Evolutionary conservation across 2,329 filamentous ascomycete species (phyloP).

Genomic region (Diaporthe ilicicola): DNA sequence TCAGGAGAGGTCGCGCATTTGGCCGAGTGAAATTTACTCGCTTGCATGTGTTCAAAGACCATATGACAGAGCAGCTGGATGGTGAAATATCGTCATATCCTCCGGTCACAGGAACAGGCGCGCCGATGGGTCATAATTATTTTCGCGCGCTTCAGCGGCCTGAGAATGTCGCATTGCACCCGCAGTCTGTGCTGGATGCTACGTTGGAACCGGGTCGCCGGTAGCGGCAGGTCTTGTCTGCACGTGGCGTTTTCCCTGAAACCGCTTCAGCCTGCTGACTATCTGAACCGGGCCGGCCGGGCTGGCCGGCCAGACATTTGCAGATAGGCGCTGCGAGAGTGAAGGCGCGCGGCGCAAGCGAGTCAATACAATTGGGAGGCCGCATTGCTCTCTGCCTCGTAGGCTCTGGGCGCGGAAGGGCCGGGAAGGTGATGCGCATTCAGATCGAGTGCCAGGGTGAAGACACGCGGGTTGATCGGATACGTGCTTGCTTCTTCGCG

Average conservation of each 20-base stretch:
- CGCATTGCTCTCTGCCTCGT: neutral
- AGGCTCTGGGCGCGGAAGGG: neutral
- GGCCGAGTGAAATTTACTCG: neutral
- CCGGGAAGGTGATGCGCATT: neutral
- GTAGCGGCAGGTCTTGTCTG: constrained; percentile 12
- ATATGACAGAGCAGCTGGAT: neutral
- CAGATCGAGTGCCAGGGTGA: neutral
- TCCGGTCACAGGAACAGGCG: too few species aligned
- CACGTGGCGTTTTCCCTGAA: constrained; percentile 17
- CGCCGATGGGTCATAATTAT: neutral
- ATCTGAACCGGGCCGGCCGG: neutral
- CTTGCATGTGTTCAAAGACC: neutral
- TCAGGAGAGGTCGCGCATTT: neutral
- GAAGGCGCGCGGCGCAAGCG: neutral
- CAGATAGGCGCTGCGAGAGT: neutral
- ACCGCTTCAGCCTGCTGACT: constrained; percentile 13
- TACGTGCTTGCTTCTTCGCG: neutral
- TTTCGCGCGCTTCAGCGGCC: neutral
- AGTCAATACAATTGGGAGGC: neutral
- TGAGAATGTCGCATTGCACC: neutral
- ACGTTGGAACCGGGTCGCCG: neutral
- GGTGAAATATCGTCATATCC: too few species aligned
- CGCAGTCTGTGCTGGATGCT: constrained; percentile 10
- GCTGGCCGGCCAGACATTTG: neutral
- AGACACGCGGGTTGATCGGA: neutral